Evolutionary conservation across 2,329 filamentous ascomycete genomes (phyloP).

Genomic region (Xylaria sp.): DNA sequence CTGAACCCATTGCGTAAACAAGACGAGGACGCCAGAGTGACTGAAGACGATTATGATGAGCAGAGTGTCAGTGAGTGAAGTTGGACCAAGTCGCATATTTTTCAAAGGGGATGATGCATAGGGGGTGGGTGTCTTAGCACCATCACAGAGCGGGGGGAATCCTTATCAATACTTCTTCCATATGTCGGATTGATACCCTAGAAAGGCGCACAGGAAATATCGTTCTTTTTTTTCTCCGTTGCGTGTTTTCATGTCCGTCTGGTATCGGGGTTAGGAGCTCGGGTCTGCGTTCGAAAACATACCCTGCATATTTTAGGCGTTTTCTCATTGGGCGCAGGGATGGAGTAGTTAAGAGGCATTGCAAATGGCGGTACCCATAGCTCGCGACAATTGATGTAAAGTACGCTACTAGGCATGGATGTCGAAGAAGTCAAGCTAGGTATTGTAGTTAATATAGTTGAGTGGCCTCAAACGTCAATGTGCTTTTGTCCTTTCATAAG

Average conservation of each 20-base stretch:
- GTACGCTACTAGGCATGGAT: slow-evolving; percentile 1
- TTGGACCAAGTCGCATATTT: neutral
- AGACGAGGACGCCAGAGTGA: slow-evolving; percentile 38
- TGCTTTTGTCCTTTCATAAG: slow-evolving; percentile 1
- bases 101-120: neutral
- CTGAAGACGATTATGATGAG: slow-evolving; percentile 45
- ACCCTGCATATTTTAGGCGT: slow-evolving; percentile 38
- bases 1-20: slow-evolving; percentile 47
- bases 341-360: neutral
- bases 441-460: neutral
- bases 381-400: slow-evolving; percentile 6
- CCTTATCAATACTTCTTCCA: slow-evolving; percentile 34
- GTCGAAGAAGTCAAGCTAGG: neutral
- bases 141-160: slow-evolving; percentile 14
- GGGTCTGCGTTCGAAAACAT: slow-evolving; percentile 29
- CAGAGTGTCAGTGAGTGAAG: slow-evolving; percentile 46
- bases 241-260: slow-evolving; percentile 5
- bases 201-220: slow-evolving; percentile 42
- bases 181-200: slow-evolving; percentile 41
- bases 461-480: neutral
- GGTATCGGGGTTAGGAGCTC: slow-evolving; percentile 15
- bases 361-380: slow-evolving; percentile 10
- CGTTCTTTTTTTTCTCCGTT: slow-evolving; percentile 18
- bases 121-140: slow-evolving; percentile 9
- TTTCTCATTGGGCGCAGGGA: slow-evolving; percentile 25